Evolutionary conservation across 2,329 filamentous ascomycete species (phyloP).

Genomic region (Cladosporium cucumerinum): DNA sequence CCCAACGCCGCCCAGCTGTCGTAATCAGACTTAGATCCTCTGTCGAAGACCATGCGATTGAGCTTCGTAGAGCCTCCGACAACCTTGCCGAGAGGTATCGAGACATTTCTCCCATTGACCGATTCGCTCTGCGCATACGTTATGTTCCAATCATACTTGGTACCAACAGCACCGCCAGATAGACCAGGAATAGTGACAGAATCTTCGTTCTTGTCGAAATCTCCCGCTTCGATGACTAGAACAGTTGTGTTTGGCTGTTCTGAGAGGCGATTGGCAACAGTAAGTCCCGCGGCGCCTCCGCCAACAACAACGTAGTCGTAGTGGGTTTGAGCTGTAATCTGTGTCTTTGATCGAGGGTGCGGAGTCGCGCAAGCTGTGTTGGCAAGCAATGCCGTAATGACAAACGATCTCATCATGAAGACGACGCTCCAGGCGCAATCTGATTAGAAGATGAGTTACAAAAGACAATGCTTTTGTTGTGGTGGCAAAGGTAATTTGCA

Average conservation of each 20-base stretch:
- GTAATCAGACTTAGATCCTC: constrained; percentile 33
- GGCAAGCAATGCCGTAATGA: neutral
- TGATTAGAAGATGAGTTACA: neutral
- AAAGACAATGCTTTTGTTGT: neutral
- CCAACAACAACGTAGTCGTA: constrained; percentile 30
- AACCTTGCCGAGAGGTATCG: constrained; percentile 47
- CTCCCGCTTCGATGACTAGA: constrained; percentile 32
- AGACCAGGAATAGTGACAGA: neutral
- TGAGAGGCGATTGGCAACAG: constrained; percentile 26
- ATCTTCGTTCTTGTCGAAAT: constrained; percentile 27
- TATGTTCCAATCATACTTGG: constrained; percentile 28
- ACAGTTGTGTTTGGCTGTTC: constrained; percentile 25
- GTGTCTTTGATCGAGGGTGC: neutral
- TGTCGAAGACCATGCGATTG: constrained; percentile 28
- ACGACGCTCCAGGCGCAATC: neutral
- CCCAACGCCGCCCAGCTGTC: constrained; percentile 34
- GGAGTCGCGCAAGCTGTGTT: neutral
- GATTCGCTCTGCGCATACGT: constrained; percentile 24
- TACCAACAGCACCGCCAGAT: constrained; percentile 13
- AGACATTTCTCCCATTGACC: constrained; percentile 41
- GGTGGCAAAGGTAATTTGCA: neutral
- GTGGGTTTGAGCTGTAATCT: neutral
- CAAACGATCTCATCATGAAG: neutral
- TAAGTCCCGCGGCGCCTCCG: constrained; percentile 28
- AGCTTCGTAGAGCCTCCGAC: constrained; percentile 47